phyloP scores from a whole-genome alignment of 805 yeast species.

The Candida namnaoensis region DNA sequence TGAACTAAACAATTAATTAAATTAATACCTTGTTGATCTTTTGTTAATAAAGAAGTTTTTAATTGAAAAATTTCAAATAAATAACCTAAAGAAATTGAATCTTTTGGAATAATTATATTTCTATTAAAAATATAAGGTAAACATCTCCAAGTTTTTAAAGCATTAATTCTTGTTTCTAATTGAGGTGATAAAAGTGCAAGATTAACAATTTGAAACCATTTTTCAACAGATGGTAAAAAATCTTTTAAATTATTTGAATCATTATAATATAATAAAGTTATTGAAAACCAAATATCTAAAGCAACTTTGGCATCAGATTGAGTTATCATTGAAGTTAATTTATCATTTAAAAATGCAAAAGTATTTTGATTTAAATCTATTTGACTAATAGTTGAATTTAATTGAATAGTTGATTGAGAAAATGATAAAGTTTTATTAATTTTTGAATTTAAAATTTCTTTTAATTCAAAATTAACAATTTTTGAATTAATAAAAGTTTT shows the following conservation, averaged over 20 bases:
- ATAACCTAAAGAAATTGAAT: neutral
- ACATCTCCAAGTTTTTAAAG: neutral
- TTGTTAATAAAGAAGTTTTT: neutral
- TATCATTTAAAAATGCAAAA: constrained; percentile 1
- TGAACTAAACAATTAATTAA: constrained; percentile 1
- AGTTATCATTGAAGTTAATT: constrained; percentile 1
- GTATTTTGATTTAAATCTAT: constrained; percentile 5
- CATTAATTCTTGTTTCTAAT: neutral
- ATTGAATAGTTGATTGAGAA: neutral
- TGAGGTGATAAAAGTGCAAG: neutral
- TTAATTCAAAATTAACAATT: constrained; percentile 11
- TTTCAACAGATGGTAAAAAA: neutral
- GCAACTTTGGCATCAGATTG: constrained; percentile 3
- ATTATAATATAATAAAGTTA: constrained; percentile 9
- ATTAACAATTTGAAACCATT: neutral
- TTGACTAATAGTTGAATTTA: constrained; percentile 5
- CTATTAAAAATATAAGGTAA: neutral
- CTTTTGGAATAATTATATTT: neutral
- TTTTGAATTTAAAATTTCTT: constrained; percentile 1
- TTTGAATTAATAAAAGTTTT: constrained; percentile 11
- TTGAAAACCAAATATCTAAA: constrained; percentile 14
- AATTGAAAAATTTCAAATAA: neutral
- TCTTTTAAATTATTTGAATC: constrained; percentile 2
- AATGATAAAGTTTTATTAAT: constrained; percentile 6
- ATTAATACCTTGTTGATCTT: neutral